phyloP scores from a whole-genome alignment of 129 eudicot species.

The Ambrosia artemisiifolia region DNA sequence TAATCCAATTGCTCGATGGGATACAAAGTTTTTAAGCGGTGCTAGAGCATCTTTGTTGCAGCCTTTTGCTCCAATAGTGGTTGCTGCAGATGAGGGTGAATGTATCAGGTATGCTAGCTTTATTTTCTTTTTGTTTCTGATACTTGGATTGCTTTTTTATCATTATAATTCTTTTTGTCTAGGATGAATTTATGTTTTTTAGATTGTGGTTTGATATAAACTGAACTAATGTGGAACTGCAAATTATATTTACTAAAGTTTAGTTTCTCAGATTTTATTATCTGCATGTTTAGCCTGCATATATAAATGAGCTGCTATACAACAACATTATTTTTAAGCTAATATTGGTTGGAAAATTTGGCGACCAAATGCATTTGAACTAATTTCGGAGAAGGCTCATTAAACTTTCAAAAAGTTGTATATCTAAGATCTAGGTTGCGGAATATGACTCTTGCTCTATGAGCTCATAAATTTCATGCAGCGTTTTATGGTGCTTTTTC shows the following conservation, averaged over 20 bases:
- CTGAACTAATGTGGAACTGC: not conserved
- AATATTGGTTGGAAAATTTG: not conserved
- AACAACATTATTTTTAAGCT: not conserved
- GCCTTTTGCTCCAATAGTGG: slow-evolving; percentile 81
- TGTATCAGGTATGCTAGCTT: slow-evolving; percentile 66
- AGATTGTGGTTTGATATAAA: slow-evolving; percentile 7
- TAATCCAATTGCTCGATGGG: slow-evolving; percentile 97
- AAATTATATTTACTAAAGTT: not conserved
- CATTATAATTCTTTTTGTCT: not conserved
- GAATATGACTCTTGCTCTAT: not conserved
- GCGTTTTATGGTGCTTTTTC: not conserved
- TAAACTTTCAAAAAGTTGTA: not conserved
- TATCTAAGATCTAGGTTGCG: not conserved
- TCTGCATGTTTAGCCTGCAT: not conserved
- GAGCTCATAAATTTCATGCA: not conserved
- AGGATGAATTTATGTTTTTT: not conserved
- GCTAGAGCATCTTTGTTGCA: slow-evolving; percentile 83
- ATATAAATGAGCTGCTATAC: not conserved
- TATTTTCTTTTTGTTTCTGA: slow-evolving; percentile 6
- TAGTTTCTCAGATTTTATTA: not conserved
- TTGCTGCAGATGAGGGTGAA: slow-evolving; percentile 96
- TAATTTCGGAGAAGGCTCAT: not conserved
- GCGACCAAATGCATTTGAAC: not conserved
- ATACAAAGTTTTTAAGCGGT: slow-evolving; percentile 86
- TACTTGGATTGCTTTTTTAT: slow-evolving; percentile 9